Evolutionary conservation across 2,329 filamentous ascomycete genomes (phyloP).

Genomic region (Claviceps citrina): DNA sequence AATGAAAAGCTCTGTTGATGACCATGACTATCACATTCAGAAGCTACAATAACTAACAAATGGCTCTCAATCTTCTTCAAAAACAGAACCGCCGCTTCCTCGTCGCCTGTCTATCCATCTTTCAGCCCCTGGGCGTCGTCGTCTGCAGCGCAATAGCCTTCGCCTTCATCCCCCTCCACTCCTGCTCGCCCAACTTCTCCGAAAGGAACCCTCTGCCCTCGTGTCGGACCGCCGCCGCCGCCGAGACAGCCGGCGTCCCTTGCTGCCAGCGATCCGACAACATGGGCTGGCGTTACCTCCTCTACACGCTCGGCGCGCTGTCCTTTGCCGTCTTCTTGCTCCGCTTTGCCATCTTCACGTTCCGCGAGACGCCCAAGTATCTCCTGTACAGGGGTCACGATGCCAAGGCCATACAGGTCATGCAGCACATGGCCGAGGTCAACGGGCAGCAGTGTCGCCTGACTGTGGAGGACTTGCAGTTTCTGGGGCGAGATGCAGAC

Average conservation of each 20-base stretch:
- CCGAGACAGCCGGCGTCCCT: conserved; percentile 11
- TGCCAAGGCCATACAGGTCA: conserved; percentile 29
- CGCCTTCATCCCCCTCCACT: conserved; percentile 34
- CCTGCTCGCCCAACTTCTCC: conserved; percentile 35
- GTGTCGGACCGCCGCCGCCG: conserved; percentile 12
- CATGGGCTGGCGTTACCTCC: conserved; percentile 35
- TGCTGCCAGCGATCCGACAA: conserved; percentile 20
- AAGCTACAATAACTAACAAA: no score
- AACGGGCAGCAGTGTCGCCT: conserved; percentile 22
- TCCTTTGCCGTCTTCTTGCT: conserved; percentile 28
- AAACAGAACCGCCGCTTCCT: conserved; percentile 34
- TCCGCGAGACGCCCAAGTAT: conserved; percentile 32
- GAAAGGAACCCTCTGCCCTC: conserved; percentile 13
- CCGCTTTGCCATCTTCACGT: conserved; percentile 31
- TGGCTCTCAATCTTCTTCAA: no score
- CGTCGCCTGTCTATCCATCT: conserved; percentile 36
- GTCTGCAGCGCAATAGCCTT: conserved; percentile 35
- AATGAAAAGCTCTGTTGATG: no score
- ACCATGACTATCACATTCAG: no score
- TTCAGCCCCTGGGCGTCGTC: conserved; percentile 40
- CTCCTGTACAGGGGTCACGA: conserved; percentile 29
- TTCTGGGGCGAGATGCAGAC: conserved; percentile 8
- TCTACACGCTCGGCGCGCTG: conserved; percentile 28
- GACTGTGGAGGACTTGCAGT: conserved; percentile 22
- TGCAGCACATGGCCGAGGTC: conserved; percentile 29